phyloP scores from a whole-genome alignment of 2,329 filamentous ascomycete species.

The Aspergillus fructus region DNA sequence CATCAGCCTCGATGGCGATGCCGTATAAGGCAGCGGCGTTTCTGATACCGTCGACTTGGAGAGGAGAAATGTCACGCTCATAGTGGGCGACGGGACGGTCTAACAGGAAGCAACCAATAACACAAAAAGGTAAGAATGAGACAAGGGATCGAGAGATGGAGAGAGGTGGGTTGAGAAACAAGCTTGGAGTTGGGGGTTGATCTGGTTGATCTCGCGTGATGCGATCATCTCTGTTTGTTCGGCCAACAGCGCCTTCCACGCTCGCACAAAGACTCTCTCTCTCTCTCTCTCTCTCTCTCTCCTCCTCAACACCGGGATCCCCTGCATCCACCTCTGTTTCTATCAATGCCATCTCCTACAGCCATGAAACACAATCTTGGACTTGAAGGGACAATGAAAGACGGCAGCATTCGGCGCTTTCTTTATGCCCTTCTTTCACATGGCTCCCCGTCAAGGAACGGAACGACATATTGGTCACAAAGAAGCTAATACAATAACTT shows the following conservation, averaged over 20 bases:
- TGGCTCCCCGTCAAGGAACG: not conserved
- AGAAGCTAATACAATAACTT: not conserved
- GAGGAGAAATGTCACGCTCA: constrained; percentile 8
- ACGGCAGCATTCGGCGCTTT: not conserved
- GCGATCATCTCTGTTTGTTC: not conserved
- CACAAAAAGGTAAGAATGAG: not conserved
- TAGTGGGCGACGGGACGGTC: not conserved
- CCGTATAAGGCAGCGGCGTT: constrained; percentile 37
- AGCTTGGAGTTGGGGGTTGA: not conserved
- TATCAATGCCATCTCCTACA: not conserved
- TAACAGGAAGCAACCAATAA: not conserved
- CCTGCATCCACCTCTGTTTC: not conserved
- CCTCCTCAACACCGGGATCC: not conserved
- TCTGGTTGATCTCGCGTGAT: constrained; percentile 3
- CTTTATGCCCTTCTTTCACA: not conserved
- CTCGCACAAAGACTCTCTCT: not conserved
- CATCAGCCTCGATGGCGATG: constrained; percentile 40
- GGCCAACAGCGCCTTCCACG: not conserved
- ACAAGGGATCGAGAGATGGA: not conserved
- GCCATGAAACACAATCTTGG: not conserved
- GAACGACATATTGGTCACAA: not conserved
- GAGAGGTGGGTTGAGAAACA: not conserved
- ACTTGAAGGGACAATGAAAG: not conserved
- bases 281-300: not conserved
- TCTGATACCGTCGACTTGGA: constrained; percentile 12